Evolutionary conservation across 176 grass and related monocot species (phyloP), one percentile per base, ranked within the genome.

Genomic region (Tillandsia fasciculata): DNA sequence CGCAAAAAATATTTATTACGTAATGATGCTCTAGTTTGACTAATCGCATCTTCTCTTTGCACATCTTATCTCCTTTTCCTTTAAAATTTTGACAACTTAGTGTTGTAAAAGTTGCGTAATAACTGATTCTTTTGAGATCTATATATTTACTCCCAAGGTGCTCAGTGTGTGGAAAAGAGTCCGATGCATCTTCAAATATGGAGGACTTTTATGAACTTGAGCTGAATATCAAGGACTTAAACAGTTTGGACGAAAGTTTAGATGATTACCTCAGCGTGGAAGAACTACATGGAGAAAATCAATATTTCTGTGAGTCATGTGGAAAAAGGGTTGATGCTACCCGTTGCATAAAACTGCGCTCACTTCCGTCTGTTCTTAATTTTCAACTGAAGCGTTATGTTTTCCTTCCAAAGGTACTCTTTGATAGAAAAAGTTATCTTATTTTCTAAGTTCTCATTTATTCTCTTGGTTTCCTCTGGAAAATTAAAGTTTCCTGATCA

Each of bases 191-290:
- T 72, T 93, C 90, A 73, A 93, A 99, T 80, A 90, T 94, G 80
- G 95, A 99, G 69, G 95, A 90, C 64, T 99, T 94, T 70, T 99
- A 99, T 22, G 95, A 99, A 73, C 77, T 94, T 71, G 95, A 99
- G 80, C 78, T 99, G 75, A 99, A 99, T 75, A 99, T 99, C 57
- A 99, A 99, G 74, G 95, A 87, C 63, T 80, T 99, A 51, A 94
- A 84, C 78, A 99, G 67, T 79, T 67, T 99, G 73, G 87, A 91
- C 75, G 80, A 99, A 81, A 99, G 95, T 79, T 80, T 99, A 71
- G 85, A 90, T 74, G 89, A 99, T 26, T 99, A 94, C 70, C 76
- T 99, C 73, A 99, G 82, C 20, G 63, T 86, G 56, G 90, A 99
- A 83, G 87, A 84, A 67, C 67, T 99, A 69, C 72, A 85, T 84